Base-by-base conservation (phyloP, 768 basidiomycete genomes). In the Cyclocybe cylindracea region DNA sequence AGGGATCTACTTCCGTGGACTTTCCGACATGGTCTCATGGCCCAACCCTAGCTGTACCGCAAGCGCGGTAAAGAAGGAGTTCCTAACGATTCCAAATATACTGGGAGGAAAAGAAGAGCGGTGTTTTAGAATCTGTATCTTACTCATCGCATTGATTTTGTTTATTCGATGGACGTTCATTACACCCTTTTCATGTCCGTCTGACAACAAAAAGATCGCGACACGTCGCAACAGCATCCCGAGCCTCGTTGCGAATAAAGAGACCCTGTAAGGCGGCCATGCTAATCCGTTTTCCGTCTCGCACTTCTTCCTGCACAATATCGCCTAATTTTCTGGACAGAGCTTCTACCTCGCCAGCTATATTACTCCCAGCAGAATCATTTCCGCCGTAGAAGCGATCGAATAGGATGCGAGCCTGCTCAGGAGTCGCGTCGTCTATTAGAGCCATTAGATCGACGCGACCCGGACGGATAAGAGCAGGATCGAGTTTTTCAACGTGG, bases 191-290 rank as follows among this genome's bases (percentile, higher is more conserved):
- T 61, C 49, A 54, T 58, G 57, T 49, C 58, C 62, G 58, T 64
- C 61, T 67, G 51, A 50, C 48, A 29, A 66, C 57, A 54, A 79
- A 80, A 47, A 78, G 68, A 35, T 82, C 75, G 39, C 68, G 74
- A 62, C 79, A 82, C 14, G 68, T 73, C 48, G 56, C 65, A 10
- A 90, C 66, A 7, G 85, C 89, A 9, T 82, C 79, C 56, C 66
- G 69, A 39, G 86, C 78, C 41, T 70, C 71, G 61, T 82, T 83
- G 51, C 89, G 82, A 60, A 99, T 99, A 70, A 99, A 98, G 33
- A 90, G 80, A 14, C 97, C 97, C 62, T 99, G 97, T 54, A 99
- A 73, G 35, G 90, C 85, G 33, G 97, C 97, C 97, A 99, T 99
- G 65, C 94, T 98, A 52, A 97, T 78, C 38, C 81, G 71, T 63